Conservation (phyloP, 1,139 yeast genomes). For the Eremothecium coryli region DNA sequence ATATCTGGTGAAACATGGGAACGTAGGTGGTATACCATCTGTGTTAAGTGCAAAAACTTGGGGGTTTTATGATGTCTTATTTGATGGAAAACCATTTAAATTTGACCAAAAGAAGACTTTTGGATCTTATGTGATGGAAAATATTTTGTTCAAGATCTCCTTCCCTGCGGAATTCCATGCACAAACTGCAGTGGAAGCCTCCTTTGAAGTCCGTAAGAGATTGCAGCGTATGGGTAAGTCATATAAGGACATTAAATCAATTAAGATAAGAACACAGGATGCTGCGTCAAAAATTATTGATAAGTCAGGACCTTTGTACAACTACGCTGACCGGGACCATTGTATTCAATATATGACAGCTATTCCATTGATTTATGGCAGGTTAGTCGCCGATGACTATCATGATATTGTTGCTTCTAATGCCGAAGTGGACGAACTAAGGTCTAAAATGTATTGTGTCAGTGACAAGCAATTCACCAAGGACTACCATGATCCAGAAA, state of each 20-base stretch:
- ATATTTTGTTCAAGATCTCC: conserved; percentile 49
- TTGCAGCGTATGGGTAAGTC: conserved; percentile 36
- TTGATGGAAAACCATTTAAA: conserved; percentile 43
- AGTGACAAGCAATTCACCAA: conserved; percentile 40
- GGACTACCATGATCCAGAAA: conserved; percentile 48
- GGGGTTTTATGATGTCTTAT: conserved; percentile 54
- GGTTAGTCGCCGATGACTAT: conserved; percentile 49
- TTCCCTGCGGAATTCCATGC: conserved; percentile 63
- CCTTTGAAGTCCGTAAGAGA: conserved; percentile 37
- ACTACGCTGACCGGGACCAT: conserved; percentile 56
- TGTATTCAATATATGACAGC: conserved; percentile 57
- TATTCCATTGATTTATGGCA: conserved; percentile 44
- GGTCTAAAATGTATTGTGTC: conserved; percentile 46
- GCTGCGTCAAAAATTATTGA: conserved; percentile 53
- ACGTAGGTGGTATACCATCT: conserved; percentile 45
- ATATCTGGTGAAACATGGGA: conserved; percentile 43
- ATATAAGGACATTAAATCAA: conserved; percentile 40
- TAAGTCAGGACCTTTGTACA: conserved; percentile 48
- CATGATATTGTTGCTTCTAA: conserved; percentile 42
- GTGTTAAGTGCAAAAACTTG: conserved; percentile 47
- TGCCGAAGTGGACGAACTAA: conserved; percentile 43
- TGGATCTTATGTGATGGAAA: conserved; percentile 56
- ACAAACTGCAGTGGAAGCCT: conserved; percentile 56
- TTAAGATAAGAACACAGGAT: conserved; percentile 48
- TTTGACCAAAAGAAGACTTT: conserved; percentile 40